Evolutionary conservation across 2,329 filamentous ascomycete species (phyloP), one percentile per base, ranked within the genome.

Genomic region (Alternaria triticimaculans): DNA sequence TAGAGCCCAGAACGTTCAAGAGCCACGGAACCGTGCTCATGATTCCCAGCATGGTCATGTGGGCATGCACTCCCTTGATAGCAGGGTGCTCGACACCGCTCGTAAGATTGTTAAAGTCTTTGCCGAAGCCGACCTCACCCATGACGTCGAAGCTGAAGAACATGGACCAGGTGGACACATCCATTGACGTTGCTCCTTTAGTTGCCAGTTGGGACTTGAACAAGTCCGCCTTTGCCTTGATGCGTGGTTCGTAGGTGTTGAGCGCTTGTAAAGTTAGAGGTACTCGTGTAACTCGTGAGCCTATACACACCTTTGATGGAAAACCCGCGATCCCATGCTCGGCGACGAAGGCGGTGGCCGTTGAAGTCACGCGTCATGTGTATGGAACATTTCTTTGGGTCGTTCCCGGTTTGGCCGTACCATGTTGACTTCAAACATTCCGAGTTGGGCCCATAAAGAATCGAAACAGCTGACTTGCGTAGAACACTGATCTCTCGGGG

Each of bases 21-120:
- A 82, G 33, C 79, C 80, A 82, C 0, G 82, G 80, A 1, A 81
- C 67, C 5, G 73, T 72, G 15, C 67, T 69, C 20, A 81, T 30
- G 11, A 80, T 55, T 0, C 77, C 79, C 2, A 82, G 23, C 23
- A 76, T 61, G 6, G 65, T 65, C 71, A 83, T 78, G 28, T 80
- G 73, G 1, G 71, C 68, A 58, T 81, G 81, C 4, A 83, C 67
- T 2, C 64, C 73, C 33, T 75, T 64, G 50, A 82, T 80, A 0
- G 78, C 79, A 7, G 71, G 65, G 53, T 77, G 68, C 37, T 75
- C 71, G 11, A 65, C 48, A 15, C 75, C 75, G 41, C 46, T 74
- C 1, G 46, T 51, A 4, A 77, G 56, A 33, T 72, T 73, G 45
- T 63, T 60, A 55, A 77, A 77, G 33, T 74, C 69, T 33, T 74